Evolutionary conservation across 768 basidiomycete species (phyloP), one percentile per base, ranked within the genome.

Genomic region (Agaricus subrufescens): DNA sequence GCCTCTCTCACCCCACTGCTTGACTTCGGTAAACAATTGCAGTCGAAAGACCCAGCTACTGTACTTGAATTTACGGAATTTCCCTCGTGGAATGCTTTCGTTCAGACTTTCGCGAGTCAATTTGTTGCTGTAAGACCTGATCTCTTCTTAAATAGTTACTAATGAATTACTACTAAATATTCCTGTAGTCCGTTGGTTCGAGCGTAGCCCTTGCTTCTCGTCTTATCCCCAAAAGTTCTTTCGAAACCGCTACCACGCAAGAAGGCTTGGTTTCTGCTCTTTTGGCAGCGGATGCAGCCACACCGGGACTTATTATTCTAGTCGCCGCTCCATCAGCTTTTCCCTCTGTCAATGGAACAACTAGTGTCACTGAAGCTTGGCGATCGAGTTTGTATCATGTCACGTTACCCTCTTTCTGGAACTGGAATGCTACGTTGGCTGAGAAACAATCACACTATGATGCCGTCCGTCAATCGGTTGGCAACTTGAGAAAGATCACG

Each of bases 301-400:
- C 76, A 1, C 73, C 73, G 1, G 71, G 73, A 10, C 61, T 78
- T 14, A 72, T 78, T 48, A 71, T 79, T 40, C 67, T 77, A 34
- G 71, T 78, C 48, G 69, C 67, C 25, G 67, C 75, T 0, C 78
- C 76, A 2, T 61, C 68, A 1, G 73, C 71, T 12, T 73, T 66
- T 60, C 63, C 63, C 2, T 67, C 54, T 4, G n/a, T 64, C 5
- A 63, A 65, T 27, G 70, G 71, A 9, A 60, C 63, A 34, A 78
- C 78, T 11, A 79, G 77, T 58, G 71, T 78, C 23, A 76, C 73
- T 1, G 69, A 71, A 31, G 73, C 73, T 31, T 79, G 79, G 79
- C 64, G 76, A 30, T 65, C 66, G 6, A 76, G 74, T 50, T 38
- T 80, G 3, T 79, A 75, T 56, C 79, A 82, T 58, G 66, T 77